These are phyloP conservation scores for Asterella californica DNA, from an alignment of 225 moss, liverwort and hornwort genomes.

Conservation along the genomic window DNA sequence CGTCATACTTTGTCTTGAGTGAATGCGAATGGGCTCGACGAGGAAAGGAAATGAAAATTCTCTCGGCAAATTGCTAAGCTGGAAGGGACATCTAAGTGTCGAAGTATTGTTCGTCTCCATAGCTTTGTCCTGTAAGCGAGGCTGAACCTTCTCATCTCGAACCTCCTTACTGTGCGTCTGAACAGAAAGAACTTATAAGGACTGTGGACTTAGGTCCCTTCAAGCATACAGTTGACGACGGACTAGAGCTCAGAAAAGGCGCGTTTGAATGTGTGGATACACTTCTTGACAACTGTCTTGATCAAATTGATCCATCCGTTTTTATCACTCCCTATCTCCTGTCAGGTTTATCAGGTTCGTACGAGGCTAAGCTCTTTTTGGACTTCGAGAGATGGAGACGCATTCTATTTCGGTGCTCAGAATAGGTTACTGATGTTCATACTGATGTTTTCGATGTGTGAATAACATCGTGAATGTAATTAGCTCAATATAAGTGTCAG, in stretches of 20 bases:
- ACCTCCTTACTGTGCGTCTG: background rate
- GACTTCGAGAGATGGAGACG: background rate
- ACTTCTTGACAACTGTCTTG: constrained; percentile 91
- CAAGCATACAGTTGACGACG: constrained; percentile 98
- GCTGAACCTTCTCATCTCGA: background rate
- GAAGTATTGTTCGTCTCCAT: background rate
- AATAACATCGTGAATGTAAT: background rate
- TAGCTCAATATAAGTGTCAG: background rate
- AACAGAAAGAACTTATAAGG: constrained; percentile 94
- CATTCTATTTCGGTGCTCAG: background rate
- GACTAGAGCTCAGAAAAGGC: constrained; percentile 94
- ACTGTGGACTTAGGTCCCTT: constrained; percentile 99
- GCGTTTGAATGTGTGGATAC: constrained; percentile 99
- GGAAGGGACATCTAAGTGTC: too few relatives aligned
- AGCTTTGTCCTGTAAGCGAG: background rate
- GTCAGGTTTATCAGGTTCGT: constrained; percentile 90
- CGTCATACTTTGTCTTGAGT: background rate
- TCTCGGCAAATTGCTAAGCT: background rate
- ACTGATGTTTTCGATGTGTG: too few relatives aligned
- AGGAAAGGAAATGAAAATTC: background rate
- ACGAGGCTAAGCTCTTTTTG: background rate
- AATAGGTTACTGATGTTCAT: background rate
- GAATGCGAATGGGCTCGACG: background rate
- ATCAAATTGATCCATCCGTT: constrained; percentile 93
- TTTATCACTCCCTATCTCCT: constrained; percentile 89